Evolutionary conservation across 2,329 filamentous ascomycete genomes (phyloP).

Genomic region (Pseudogymnoascus sp.): DNA sequence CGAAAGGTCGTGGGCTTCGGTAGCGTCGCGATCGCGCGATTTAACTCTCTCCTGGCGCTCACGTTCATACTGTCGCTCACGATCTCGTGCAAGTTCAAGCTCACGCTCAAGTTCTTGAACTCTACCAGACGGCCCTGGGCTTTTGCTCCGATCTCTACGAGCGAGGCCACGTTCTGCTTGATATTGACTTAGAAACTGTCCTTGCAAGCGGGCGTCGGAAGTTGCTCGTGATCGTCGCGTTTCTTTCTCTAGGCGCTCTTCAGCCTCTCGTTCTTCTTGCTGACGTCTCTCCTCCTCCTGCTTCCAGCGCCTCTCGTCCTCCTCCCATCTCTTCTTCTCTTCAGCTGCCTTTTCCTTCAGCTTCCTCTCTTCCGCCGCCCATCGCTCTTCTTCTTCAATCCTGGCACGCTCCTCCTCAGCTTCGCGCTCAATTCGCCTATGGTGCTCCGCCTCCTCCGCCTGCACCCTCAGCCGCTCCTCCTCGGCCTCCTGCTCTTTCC

Average conservation of each 20-base stretch:
- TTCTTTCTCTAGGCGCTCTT: constrained; percentile 61
- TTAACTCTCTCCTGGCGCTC: constrained; percentile 48
- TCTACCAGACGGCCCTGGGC: constrained; percentile 48
- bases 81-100: constrained; percentile 60
- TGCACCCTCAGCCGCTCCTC: constrained; percentile 53
- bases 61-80: constrained; percentile 57
- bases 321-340: constrained; percentile 69
- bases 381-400: constrained; percentile 57
- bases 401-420: constrained; percentile 58
- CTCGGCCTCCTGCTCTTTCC: constrained; percentile 51
- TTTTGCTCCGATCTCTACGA: constrained; percentile 34
- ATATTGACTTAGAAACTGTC: constrained; percentile 83
- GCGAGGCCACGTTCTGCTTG: constrained; percentile 58
- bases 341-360: constrained; percentile 56
- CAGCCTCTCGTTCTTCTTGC: constrained; percentile 66
- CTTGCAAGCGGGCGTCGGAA: constrained; percentile 65
- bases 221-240: constrained; percentile 53
- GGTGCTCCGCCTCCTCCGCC: constrained; percentile 47
- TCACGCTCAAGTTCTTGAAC: constrained; percentile 75
- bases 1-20: constrained; percentile 28
- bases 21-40: constrained; percentile 21
- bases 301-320: constrained; percentile 71
- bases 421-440: constrained; percentile 41
- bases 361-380: constrained; percentile 59
- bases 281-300: constrained; percentile 66